phyloP scores from a whole-genome alignment of 139 green algal species.

The Mesostigma viride region DNA sequence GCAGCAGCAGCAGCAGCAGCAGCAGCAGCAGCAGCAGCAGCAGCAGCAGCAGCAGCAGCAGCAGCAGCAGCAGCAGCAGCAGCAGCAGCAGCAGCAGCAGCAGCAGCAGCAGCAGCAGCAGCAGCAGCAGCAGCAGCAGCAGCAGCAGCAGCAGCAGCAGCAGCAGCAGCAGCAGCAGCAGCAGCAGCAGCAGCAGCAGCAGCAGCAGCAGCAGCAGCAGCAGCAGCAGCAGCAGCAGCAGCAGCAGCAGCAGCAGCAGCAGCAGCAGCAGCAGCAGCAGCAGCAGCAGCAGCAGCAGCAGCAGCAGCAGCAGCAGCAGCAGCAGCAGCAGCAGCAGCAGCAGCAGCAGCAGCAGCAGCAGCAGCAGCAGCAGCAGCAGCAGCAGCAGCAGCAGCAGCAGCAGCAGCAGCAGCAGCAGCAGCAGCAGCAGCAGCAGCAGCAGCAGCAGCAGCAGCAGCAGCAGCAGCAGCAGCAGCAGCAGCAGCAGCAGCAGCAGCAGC shows the following conservation, averaged over 20 bases:
- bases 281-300: constrained; percentile 1
- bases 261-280: constrained; percentile 1
- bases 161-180: constrained; percentile 1
- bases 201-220: constrained; percentile 1
- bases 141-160: constrained; percentile 1
- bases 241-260: neutral
- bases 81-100: constrained; percentile 1
- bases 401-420: constrained; percentile 1
- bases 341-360: constrained; percentile 1
- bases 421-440: neutral
- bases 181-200: neutral
- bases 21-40: neutral
- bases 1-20: neutral
- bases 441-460: constrained; percentile 1
- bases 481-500: neutral
- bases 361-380: neutral
- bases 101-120: constrained; percentile 1
- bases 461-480: constrained; percentile 1
- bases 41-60: neutral
- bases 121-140: neutral
- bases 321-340: constrained; percentile 1
- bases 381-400: constrained; percentile 1
- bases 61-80: neutral
- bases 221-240: constrained; percentile 1
- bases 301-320: neutral